Base-by-base conservation (phyloP, 2,329 filamentous ascomycete species). In the Hypoxylon sp. region DNA sequence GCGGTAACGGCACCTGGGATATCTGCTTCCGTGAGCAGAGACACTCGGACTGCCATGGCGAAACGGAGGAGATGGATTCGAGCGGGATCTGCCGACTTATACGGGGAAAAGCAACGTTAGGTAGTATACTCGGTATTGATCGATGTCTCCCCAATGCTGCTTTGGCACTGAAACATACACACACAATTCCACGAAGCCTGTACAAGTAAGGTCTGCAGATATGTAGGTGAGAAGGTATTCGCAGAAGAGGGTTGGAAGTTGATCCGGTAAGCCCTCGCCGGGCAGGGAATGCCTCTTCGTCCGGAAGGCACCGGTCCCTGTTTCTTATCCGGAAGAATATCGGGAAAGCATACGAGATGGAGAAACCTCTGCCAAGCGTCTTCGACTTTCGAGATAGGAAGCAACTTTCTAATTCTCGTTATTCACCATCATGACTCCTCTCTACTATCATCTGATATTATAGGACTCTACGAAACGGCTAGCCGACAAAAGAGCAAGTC, bases 1-100 rank as follows among this genome's bases (percentile, higher is more conserved):
- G 68, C 68, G 29, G 67, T 57, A 48, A 72, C 67, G 21, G 67
- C 69, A 29, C 70, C 69, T 47, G 70, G 70, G 26, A 72, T 71
- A 43, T 72, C 70, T 60, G 53, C 61, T 53, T 72, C 70, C 53
- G 67, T 60, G 38, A 72, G 59, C 40, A 51, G 59, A 40, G 65
- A 66, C 49, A 72, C 69, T 33, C 59, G 62, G 60, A 72, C 46
- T 24, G 67, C 42, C 70, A 72, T 72, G 26, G 27, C 55, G 52
- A 49, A 57, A 5, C n/a, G n/a, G n/a, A 29, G 29, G 15, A 37
- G 56, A 49, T 57, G 53, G 57, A 63, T 63, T 63, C 45, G 60
- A 50, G 27, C 43, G 37, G 48, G 53, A 60, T 57, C 43, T 54
- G 31, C 60, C 53, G 57, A 52, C 43, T 55, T 63, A 55, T 15